Evolutionary conservation across 2,329 filamentous ascomycete genomes (phyloP), one percentile per base, ranked within the genome.

Genomic region (Aspergillus fumigatiaffinis): DNA sequence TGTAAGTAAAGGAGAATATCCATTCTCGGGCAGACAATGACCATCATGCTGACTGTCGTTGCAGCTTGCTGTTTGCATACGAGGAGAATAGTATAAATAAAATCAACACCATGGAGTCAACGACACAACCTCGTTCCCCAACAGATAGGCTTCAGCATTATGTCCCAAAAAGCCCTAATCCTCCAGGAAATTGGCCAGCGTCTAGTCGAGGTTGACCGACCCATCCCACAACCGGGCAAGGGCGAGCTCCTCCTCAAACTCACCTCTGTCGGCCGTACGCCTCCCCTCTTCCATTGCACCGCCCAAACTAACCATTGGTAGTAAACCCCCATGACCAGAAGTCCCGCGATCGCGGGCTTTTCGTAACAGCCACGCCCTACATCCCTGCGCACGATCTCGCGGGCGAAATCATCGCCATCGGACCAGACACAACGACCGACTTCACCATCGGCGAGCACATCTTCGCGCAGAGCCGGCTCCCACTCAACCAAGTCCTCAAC

Each of bases 241-340:
- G 60, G 66, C 50, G 63, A 78, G 57, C 59, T 79, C n/a, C 72
- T 72, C 7, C 35, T 79, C 55, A 73, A 71, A 50, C 66, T 78
- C 20, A 71, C 65, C 3, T 66, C 73, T 23, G 68, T 25, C 50
- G 50, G 50, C 25, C 17, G 50, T 51, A 42, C 3, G 32, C 10
- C 10, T 21, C 50, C 7, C n/a, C 50, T n/a, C 25, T 14, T 29
- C 3, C 25, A 7, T 7, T 17, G 21, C 4, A 20, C 14, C 6
- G 12, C n/a, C 8, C 20, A 20, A 5, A 32, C 28, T 38, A 38
- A 51, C 12, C 3, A 17, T 9, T 4, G 14, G 4, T 1, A 51
- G 50, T 51, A 23, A 51, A 51, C 32, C 72, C 71, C 1, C 74
- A 77, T 53, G 76, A 79, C 62, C 61, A 72, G 20, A 75, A 75